Percentiles rank a stretch among this genome's conserved stretches.
These are phyloP conservation scores for Geotrichum cucujoidarum DNA, from an alignment of 1,139 yeast genomes.

Conservation along the genomic window DNA sequence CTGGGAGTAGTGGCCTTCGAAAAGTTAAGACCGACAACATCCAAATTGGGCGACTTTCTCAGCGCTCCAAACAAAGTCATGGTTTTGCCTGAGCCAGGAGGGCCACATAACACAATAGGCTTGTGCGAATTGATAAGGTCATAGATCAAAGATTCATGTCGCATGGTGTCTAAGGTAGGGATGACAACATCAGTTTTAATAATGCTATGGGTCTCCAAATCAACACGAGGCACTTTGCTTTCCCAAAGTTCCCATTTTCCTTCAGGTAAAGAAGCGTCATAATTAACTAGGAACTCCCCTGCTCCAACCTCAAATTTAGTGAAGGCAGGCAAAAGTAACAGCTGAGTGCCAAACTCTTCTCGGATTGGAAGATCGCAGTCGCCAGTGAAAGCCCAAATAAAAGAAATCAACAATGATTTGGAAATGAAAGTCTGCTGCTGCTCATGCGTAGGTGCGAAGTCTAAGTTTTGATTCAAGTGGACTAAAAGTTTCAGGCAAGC, in stretches of 20 bases:
- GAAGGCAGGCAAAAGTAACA: conserved; percentile 33
- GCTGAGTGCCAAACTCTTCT: conserved; percentile 38
- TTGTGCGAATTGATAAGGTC: conserved; percentile 53
- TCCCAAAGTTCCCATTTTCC: conserved; percentile 50
- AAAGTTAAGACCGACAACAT: conserved; percentile 68
- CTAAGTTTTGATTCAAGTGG: conserved; percentile 26
- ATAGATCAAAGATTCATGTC: conserved; percentile 60
- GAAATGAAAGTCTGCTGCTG: conserved; percentile 34
- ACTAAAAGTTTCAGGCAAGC: conserved; percentile 25
- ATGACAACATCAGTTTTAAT: conserved; percentile 60
- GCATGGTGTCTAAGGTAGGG: conserved; percentile 73
- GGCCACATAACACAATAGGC: conserved; percentile 80
- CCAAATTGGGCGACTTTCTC: conserved; percentile 52
- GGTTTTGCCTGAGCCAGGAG: conserved; percentile 97
- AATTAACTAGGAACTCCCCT: conserved; percentile 38
- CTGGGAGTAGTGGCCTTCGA: conserved; percentile 74
- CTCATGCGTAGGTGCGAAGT: conserved; percentile 29
- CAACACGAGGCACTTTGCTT: conserved; percentile 42
- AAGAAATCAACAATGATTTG: conserved; percentile 43
- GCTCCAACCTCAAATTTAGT: conserved; percentile 22
- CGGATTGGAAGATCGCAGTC: conserved; percentile 46
- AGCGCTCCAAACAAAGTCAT: conserved; percentile 78
- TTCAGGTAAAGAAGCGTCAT: conserved; percentile 45
- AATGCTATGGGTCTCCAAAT: conserved; percentile 62
- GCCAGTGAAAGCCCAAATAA: conserved; percentile 70